A percentile compares a stretch with the other conserved stretches of the same genome.
Evolutionary conservation across 176 grass and related monocot species (phyloP).

Genomic region (Olyra latifolia): DNA sequence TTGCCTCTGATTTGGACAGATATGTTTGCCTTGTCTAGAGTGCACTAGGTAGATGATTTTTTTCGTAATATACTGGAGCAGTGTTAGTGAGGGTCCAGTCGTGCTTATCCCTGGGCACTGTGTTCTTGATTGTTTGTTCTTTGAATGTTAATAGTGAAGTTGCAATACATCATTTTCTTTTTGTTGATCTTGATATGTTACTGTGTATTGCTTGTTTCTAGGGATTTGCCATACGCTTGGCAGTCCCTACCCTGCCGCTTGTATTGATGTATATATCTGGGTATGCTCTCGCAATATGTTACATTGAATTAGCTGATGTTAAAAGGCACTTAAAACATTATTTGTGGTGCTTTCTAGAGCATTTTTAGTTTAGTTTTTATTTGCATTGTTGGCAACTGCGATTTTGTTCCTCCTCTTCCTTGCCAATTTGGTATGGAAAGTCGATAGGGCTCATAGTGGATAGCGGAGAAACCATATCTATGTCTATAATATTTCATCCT

Average conservation of each 20-base stretch:
- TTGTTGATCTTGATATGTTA: neutral
- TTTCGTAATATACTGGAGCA: neutral
- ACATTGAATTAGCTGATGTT: neutral
- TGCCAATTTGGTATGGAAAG: neutral
- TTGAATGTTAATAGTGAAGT: conserved; percentile 10
- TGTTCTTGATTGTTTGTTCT: neutral
- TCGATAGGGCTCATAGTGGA: neutral
- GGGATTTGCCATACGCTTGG: neutral
- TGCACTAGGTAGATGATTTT: neutral
- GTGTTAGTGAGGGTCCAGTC: neutral
- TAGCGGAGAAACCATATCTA: neutral
- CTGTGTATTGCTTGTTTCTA: neutral
- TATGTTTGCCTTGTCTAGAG: neutral
- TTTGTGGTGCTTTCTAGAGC: neutral
- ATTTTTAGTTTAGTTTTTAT: neutral
- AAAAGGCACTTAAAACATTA: conserved; percentile 18
- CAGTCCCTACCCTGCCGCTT: neutral
- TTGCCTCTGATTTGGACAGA: neutral
- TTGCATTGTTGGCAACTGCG: neutral
- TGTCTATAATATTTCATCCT: neutral
- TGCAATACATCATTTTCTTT: neutral
- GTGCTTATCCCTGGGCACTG: neutral
- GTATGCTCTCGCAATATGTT: neutral
- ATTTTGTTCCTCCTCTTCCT: neutral
- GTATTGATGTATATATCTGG: conserved; percentile 1